Percentiles rank a stretch among this genome's conserved stretches.
These are phyloP conservation scores for Ceratopteris richardii DNA, from an alignment of 75 land plant genomes.

Conservation along the genomic window DNA sequence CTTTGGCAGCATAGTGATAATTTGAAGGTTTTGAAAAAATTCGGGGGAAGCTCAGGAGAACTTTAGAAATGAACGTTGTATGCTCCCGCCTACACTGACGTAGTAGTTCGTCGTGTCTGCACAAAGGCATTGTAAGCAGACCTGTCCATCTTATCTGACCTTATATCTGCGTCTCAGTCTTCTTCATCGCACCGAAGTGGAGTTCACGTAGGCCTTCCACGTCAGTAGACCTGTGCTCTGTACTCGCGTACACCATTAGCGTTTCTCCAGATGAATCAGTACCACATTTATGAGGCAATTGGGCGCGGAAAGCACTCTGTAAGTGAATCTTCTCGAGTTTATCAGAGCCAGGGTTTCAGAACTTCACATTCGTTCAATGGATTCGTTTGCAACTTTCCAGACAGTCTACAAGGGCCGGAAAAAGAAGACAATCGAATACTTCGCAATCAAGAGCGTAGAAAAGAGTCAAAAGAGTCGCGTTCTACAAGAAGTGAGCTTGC, in stretches of 20 bases:
- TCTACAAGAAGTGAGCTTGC: conserved; percentile 71
- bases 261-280: conserved; percentile 63
- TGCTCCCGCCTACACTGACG: background rate
- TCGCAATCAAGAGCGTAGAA: conserved; percentile 94
- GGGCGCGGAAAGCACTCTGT: conserved; percentile 94
- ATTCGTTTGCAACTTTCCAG: conserved; percentile 22
- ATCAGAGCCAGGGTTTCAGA: background rate
- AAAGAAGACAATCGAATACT: conserved; percentile 97
- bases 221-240: no score
- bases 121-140: background rate
- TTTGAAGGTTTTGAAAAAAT: no score
- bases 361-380: background rate
- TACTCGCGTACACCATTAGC: no score
- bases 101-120: background rate
- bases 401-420: conserved; percentile 95
- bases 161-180: background rate
- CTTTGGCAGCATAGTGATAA: no score
- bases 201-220: no score
- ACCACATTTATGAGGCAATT: conserved; percentile 93
- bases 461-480: conserved; percentile 78
- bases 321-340: conserved; percentile 8
- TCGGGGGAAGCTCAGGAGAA: no score
- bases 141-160: background rate
- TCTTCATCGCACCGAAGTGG: background rate
- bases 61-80: no score